Evolutionary conservation across 768 basidiomycete genomes (phyloP).

Genomic region (Termitomyces sp.): DNA sequence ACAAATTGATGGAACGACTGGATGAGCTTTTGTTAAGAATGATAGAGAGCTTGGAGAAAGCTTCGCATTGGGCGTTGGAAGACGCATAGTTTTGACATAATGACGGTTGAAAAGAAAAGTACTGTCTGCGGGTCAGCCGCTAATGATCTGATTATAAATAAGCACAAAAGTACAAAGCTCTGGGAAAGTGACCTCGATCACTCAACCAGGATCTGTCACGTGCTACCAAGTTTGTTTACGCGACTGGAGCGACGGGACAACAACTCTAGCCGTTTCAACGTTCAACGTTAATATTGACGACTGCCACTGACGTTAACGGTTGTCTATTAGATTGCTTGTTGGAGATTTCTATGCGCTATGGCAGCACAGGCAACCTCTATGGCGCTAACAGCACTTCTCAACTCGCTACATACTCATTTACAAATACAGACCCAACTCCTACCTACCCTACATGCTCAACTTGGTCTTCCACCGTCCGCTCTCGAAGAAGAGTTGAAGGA

Average conservation of each 20-base stretch:
- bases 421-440: constrained; percentile 79
- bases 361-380: constrained; percentile 23
- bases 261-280: neutral
- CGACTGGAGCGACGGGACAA: constrained; percentile 1
- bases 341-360: constrained; percentile 14
- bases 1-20: too few relatives aligned
- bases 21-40: neutral
- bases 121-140: too few relatives aligned
- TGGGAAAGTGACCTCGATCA: too few relatives aligned
- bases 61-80: too few relatives aligned
- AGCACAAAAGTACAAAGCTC: too few relatives aligned
- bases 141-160: too few relatives aligned
- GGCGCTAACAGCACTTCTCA: constrained; percentile 60
- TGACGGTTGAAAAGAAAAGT: too few relatives aligned
- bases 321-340: neutral
- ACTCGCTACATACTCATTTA: constrained; percentile 73
- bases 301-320: neutral
- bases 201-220: constrained; percentile 8
- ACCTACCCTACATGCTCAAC: constrained; percentile 77
- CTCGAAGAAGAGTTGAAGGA: constrained; percentile 75
- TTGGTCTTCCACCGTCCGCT: constrained; percentile 75
- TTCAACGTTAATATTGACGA: neutral
- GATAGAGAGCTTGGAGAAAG: too few relatives aligned
- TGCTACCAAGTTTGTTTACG: constrained; percentile 10
- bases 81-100: too few relatives aligned